phyloP scores from a whole-genome alignment of 495 filamentous ascomycete genomes.

The Coniosporium apollinis region DNA sequence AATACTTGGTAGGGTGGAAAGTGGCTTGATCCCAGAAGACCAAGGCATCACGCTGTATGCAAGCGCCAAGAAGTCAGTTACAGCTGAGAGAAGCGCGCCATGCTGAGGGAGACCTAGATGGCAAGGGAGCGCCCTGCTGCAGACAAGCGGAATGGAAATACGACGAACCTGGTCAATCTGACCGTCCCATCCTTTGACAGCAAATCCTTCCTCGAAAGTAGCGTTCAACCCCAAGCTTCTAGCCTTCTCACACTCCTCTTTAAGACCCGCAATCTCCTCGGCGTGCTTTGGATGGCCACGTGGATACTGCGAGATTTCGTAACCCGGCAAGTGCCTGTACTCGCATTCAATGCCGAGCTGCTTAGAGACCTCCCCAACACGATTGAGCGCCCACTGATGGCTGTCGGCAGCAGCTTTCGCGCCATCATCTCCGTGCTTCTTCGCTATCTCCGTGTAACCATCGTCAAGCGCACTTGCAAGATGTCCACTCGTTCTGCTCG shows the following conservation, averaged over 20 bases:
- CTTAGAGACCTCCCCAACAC: slow-evolving; percentile 30
- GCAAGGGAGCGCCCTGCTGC: too few relatives aligned
- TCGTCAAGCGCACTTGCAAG: slow-evolving; percentile 37
- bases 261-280: slow-evolving; percentile 23
- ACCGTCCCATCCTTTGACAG: slow-evolving; percentile 31
- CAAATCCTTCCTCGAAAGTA: slow-evolving; percentile 22
- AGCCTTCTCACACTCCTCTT: slow-evolving; percentile 28
- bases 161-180: slow-evolving; percentile 32
- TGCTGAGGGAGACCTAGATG: too few relatives aligned
- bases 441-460: slow-evolving; percentile 30
- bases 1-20: slow-evolving; percentile 41
- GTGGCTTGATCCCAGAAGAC: slow-evolving; percentile 35
- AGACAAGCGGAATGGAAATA: too few relatives aligned
- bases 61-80: too few relatives aligned
- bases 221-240: slow-evolving; percentile 27
- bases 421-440: slow-evolving; percentile 33
- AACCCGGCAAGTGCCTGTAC: slow-evolving; percentile 31
- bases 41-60: slow-evolving; percentile 30
- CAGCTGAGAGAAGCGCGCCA: too few relatives aligned
- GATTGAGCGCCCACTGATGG: slow-evolving; percentile 35
- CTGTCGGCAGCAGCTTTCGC: slow-evolving; percentile 34
- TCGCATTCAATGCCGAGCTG: slow-evolving; percentile 38
- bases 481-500: slow-evolving; percentile 37
- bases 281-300: slow-evolving; percentile 22
- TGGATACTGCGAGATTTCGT: slow-evolving; percentile 27